phyloP scores from a whole-genome alignment of 164 flowering plant species.

The Berberis thunbergii region DNA sequence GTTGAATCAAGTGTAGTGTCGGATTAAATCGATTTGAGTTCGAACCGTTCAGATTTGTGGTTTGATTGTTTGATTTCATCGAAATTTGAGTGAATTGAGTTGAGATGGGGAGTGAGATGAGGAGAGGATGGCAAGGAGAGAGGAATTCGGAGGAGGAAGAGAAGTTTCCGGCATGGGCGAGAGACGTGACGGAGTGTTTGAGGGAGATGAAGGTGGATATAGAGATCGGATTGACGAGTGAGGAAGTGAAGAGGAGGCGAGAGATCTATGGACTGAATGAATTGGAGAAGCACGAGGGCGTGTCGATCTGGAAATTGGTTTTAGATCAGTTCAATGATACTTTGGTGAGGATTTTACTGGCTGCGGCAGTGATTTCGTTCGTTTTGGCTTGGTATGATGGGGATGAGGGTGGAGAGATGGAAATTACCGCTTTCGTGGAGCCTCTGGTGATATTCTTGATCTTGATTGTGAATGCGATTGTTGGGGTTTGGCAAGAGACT shows the following conservation, averaged over 20 bases:
- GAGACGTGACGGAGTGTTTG: slow-evolving; percentile 41
- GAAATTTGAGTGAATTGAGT: no score
- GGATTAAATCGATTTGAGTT: no score
- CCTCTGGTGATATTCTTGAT: slow-evolving; percentile 47
- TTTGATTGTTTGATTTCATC: no score
- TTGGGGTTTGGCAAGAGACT: slow-evolving; percentile 57
- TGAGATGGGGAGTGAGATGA: no score
- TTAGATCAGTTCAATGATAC: slow-evolving; percentile 49
- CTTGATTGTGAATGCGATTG: slow-evolving; percentile 43
- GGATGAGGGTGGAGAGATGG: slow-evolving; percentile 46
- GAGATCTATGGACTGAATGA: slow-evolving; percentile 36
- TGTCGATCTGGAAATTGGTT: slow-evolving; percentile 27
- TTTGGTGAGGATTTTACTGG: slow-evolving; percentile 37
- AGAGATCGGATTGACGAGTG: slow-evolving; percentile 17
- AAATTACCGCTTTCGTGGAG: slow-evolving; percentile 47
- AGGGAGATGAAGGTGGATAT: slow-evolving; percentile 19
- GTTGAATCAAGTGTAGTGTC: no score
- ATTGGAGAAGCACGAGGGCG: slow-evolving; percentile 43
- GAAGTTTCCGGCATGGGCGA: slow-evolving; percentile 58
- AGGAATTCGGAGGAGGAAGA: no score
- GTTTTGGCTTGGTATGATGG: slow-evolving; percentile 47
- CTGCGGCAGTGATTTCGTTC: slow-evolving; percentile 42
- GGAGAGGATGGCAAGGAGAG: no score
- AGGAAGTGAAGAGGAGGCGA: slow-evolving; percentile 31
- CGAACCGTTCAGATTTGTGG: no score